phyloP scores from a whole-genome alignment of 441 rosid species.

The Iberis amara region DNA sequence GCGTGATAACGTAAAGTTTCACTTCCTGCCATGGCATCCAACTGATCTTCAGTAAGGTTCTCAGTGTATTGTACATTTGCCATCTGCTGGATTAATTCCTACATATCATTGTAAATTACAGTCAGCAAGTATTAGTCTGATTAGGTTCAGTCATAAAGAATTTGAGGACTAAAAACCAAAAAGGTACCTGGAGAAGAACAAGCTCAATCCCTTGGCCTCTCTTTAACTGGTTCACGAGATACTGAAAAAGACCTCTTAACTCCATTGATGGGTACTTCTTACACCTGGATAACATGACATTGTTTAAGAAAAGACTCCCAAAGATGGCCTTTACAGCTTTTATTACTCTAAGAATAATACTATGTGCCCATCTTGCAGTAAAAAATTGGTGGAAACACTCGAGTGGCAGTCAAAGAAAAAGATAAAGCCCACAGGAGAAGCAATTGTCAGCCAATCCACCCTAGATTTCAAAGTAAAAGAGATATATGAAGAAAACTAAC shows the following conservation, averaged over 20 bases:
- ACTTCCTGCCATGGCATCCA: conserved; percentile 99
- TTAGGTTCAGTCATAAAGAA: conserved; percentile 16
- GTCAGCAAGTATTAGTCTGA: conserved; percentile 26
- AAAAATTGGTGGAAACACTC: not conserved
- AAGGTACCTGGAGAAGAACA: conserved; percentile 83
- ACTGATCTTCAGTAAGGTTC: conserved; percentile 97
- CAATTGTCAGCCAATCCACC: not conserved
- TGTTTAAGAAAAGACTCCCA: conserved; percentile 16
- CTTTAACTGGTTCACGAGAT: conserved; percentile 94
- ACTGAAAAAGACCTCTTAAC: conserved; percentile 96
- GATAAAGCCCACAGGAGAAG: not conserved
- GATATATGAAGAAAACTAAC: not conserved
- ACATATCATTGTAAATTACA: conserved; percentile 33
- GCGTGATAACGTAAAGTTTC: conserved; percentile 97
- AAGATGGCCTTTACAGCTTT: conserved; percentile 15
- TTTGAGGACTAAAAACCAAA: conserved; percentile 22
- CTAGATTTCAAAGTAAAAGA: no score
- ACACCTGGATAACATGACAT: conserved; percentile 52
- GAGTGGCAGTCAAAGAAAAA: no score
- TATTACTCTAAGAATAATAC: conserved; percentile 8
- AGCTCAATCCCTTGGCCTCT: conserved; percentile 98
- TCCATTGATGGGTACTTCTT: conserved; percentile 99
- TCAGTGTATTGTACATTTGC: conserved; percentile 99
- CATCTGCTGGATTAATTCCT: conserved; percentile 99
- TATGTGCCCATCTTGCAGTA: conserved; percentile 8